A percentile compares a stretch with the other conserved stretches of the same genome.
These are phyloP conservation scores for Wallacemonas sp. DNA, from an alignment of 208 protist genomes.

Conservation along the genomic window DNA sequence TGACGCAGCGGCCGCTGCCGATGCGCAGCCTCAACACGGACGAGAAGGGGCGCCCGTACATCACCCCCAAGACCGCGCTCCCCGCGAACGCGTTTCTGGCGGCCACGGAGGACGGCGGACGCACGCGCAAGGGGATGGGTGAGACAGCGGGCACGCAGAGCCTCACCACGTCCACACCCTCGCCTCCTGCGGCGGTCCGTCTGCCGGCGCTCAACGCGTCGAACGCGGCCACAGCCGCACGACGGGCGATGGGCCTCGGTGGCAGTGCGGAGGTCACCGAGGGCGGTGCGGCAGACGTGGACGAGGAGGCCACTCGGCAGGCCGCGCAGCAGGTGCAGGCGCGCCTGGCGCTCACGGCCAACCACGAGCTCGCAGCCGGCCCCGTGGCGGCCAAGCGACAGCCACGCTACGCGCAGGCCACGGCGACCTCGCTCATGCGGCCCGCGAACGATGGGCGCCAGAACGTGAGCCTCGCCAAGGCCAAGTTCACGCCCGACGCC, in stretches of 20 bases:
- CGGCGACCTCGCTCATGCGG: constrained; percentile 60
- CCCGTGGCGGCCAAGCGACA: constrained; percentile 23
- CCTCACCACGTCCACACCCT: background rate
- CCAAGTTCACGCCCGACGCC: constrained; percentile 64
- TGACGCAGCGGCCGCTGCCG: constrained; percentile 46
- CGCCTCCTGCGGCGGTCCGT: background rate
- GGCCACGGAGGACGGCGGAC: background rate
- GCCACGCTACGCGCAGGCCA: constrained; percentile 66
- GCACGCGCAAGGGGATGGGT: background rate
- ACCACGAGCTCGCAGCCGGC: constrained; percentile 56
- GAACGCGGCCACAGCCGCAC: background rate
- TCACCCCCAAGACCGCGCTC: constrained; percentile 1
- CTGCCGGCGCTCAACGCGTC: background rate
- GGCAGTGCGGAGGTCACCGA: too few relatives aligned
- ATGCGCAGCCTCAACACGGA: constrained; percentile 29
- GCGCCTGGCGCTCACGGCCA: constrained; percentile 45
- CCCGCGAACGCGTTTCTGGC: background rate
- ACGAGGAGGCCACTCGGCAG: background rate
- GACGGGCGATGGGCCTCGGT: constrained; percentile 6
- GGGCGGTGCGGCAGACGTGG: too few relatives aligned
- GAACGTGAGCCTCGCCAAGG: constrained; percentile 33
- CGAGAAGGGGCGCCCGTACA: background rate
- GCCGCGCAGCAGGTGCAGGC: constrained; percentile 28
- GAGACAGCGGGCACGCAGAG: too few relatives aligned
- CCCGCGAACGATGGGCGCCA: constrained; percentile 41